A percentile compares a stretch with the other conserved stretches of the same genome.
Evolutionary conservation across 2,329 filamentous ascomycete species (phyloP).

Genomic region (Botrytis aclada): DNA sequence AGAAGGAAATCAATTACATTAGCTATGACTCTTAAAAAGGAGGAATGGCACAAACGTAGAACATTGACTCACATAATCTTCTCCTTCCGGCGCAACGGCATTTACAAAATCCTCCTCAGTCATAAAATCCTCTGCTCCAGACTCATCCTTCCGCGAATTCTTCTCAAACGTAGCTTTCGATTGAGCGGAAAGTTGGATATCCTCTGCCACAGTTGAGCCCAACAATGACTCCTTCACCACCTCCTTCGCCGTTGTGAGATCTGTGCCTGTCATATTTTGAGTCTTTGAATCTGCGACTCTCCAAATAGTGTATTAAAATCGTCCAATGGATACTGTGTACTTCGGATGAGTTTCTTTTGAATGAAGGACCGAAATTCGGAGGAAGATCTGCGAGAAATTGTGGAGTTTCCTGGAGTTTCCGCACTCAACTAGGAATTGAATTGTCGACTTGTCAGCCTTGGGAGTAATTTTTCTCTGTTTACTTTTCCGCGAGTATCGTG

Average conservation of each 20-base stretch:
- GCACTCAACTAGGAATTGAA: neutral
- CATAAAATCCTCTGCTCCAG: constrained; percentile 76
- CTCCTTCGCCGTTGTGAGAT: constrained; percentile 44
- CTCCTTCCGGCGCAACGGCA: constrained; percentile 78
- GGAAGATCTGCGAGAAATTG: constrained; percentile 8
- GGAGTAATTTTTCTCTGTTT: neutral
- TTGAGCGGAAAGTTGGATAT: constrained; percentile 66
- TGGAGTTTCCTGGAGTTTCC: constrained; percentile 4
- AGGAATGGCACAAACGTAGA: neutral
- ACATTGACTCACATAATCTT: constrained; percentile 78
- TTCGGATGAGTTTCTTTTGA: neutral
- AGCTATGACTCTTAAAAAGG: constrained; percentile 22
- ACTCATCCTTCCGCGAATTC: constrained; percentile 71
- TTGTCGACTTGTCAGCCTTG: neutral
- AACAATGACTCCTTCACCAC: constrained; percentile 77
- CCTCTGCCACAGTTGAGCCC: constrained; percentile 50
- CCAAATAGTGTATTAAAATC: neutral
- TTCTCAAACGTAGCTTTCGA: constrained; percentile 72
- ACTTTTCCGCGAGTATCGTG: neutral
- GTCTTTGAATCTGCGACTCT: constrained; percentile 7
- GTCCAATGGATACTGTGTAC: constrained; percentile 12
- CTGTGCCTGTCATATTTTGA: constrained; percentile 33
- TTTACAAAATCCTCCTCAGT: constrained; percentile 83
- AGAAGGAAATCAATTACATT: constrained; percentile 26
- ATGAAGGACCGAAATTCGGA: constrained; percentile 3